phyloP scores from a whole-genome alignment of 1,139 yeast species.

The Geotrichum citri-aurantii region DNA sequence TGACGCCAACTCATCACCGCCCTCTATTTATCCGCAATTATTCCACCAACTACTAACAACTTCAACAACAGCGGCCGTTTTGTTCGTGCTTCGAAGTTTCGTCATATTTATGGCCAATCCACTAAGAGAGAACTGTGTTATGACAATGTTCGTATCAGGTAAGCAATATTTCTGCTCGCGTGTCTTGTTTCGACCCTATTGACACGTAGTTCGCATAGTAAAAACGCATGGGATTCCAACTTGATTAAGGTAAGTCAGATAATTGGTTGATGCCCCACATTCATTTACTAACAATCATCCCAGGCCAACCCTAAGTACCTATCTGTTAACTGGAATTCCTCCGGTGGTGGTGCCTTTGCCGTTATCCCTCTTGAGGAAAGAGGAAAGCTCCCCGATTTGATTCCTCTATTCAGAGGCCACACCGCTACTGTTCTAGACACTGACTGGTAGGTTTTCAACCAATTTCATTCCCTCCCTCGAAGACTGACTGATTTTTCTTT shows the following conservation, averaged over 20 bases:
- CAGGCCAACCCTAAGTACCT: slow-evolving; percentile 73
- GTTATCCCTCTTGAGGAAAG: slow-evolving; percentile 78
- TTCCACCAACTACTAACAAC: neutral
- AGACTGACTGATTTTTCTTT: neutral
- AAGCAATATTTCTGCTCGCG: slow-evolving; percentile 14
- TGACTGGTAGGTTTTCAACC: slow-evolving; percentile 44
- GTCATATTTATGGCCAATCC: slow-evolving; percentile 93
- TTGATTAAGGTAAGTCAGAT: slow-evolving; percentile 48
- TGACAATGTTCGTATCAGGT: slow-evolving; percentile 59
- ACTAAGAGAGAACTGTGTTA: slow-evolving; percentile 82
- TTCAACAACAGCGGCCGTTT: slow-evolving; percentile 64
- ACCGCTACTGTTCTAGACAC: slow-evolving; percentile 93
- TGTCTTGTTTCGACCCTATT: slow-evolving; percentile 39
- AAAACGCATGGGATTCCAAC: slow-evolving; percentile 95
- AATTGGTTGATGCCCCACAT: neutral
- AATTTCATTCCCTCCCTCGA: slow-evolving; percentile 16
- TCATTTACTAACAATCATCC: slow-evolving; percentile 3
- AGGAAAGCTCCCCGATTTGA: slow-evolving; percentile 93
- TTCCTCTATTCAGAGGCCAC: slow-evolving; percentile 91
- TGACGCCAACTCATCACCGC: neutral
- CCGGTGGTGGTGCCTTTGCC: slow-evolving; percentile 97
- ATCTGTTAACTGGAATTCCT: slow-evolving; percentile 86
- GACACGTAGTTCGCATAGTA: slow-evolving; percentile 58
- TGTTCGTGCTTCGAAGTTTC: slow-evolving; percentile 92
- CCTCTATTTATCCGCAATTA: neutral